These are phyloP conservation scores for Candolleomyces aberdarensis DNA, from an alignment of 768 basidiomycete species.

Conservation along the genomic window DNA sequence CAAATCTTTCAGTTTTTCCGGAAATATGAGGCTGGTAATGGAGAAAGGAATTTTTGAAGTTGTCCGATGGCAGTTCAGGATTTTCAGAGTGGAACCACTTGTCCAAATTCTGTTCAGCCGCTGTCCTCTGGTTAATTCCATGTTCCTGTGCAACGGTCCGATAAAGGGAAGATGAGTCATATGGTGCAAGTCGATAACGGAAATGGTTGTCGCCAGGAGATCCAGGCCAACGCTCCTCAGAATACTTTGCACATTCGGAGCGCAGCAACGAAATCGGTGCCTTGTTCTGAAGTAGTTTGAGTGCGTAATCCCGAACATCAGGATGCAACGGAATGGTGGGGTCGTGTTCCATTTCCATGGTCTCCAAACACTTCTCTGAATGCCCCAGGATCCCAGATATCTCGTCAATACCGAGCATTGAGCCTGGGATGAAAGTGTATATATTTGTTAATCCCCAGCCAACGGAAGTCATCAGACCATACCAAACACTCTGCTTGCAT, in stretches of 20 bases:
- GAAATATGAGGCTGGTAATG: conserved; percentile 20
- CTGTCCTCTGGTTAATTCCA: conserved; percentile 20
- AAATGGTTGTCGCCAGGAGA: conserved; percentile 13
- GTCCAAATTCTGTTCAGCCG: conserved; percentile 25
- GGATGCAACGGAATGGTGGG: background rate
- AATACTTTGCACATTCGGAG: background rate
- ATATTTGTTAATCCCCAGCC: too few relatives aligned
- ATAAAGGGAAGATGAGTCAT: conserved; percentile 23
- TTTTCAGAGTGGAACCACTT: conserved; percentile 19
- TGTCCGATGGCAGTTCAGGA: conserved; percentile 16
- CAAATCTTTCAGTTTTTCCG: conserved; percentile 16
- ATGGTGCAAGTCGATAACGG: conserved; percentile 13
- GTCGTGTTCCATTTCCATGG: background rate
- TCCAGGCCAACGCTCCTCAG: background rate
- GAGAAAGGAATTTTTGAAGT: conserved; percentile 17
- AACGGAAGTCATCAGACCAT: too few relatives aligned
- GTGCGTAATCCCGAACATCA: background rate
- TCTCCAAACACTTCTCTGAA: background rate
- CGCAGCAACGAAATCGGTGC: background rate
- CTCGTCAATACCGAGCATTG: background rate
- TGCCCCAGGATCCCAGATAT: background rate
- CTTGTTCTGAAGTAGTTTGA: background rate
- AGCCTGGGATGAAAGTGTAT: background rate
- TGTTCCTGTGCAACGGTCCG: conserved; percentile 17
- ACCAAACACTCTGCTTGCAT: too few relatives aligned